phyloP scores from a whole-genome alignment of 805 yeast genomes.

The Alloascoidea hylecoeti region DNA sequence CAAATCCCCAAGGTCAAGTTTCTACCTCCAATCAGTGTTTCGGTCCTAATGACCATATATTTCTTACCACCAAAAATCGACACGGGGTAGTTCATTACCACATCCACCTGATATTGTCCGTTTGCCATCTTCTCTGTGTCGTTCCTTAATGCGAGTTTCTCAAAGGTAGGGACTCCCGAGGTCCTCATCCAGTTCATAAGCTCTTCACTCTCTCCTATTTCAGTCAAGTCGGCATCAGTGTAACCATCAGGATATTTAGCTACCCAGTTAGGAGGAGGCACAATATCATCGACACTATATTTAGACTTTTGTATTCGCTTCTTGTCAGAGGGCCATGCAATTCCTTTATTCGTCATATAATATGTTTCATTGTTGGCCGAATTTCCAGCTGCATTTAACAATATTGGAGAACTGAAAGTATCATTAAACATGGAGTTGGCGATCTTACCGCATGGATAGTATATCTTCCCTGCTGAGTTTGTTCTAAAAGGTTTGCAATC shows the following conservation, averaged over 20 bases:
- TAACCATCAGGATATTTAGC: constrained; percentile 63
- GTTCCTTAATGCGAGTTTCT: constrained; percentile 53
- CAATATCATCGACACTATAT: constrained; percentile 45
- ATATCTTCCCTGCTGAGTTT: not conserved
- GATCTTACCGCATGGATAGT: constrained; percentile 75
- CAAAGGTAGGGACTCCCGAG: constrained; percentile 55
- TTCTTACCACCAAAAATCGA: constrained; percentile 53
- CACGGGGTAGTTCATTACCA: constrained; percentile 75
- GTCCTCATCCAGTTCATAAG: constrained; percentile 84
- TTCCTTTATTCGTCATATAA: constrained; percentile 34
- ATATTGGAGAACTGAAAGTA: constrained; percentile 38
- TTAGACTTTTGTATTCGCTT: constrained; percentile 49
- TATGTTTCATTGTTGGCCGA: constrained; percentile 26
- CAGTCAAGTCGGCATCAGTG: constrained; percentile 55
- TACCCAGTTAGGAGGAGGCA: constrained; percentile 78
- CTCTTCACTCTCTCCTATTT: constrained; percentile 49
- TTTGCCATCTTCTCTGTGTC: constrained; percentile 34
- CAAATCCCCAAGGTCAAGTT: constrained; percentile 57
- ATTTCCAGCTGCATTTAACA: constrained; percentile 19
- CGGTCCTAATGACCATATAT: constrained; percentile 50
- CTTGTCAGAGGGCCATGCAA: constrained; percentile 60
- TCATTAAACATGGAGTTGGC: constrained; percentile 76
- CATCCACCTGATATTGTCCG: constrained; percentile 49
- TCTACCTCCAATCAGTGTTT: constrained; percentile 66
- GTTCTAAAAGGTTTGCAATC: constrained; percentile 8